Evolutionary conservation across 2,329 filamentous ascomycete genomes (phyloP).

Genomic region (Nigrospora sphaerica): DNA sequence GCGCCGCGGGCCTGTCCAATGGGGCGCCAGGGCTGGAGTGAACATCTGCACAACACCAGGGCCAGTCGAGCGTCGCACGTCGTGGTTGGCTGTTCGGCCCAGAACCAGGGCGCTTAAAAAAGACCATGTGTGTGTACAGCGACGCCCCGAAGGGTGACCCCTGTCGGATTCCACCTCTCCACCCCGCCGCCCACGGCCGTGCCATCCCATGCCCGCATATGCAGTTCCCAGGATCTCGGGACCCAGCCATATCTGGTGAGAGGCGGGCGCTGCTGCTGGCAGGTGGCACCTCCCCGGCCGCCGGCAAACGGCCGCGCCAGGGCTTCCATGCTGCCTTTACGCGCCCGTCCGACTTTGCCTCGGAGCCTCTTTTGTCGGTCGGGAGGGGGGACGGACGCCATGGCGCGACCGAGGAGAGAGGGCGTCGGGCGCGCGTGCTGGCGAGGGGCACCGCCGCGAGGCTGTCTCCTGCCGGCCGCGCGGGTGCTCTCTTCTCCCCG

Average conservation of each 20-base stretch:
- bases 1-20: too few species aligned
- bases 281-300: too few species aligned
- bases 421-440: too few species aligned
- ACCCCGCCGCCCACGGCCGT: constrained; percentile 4
- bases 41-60: constrained; percentile 14
- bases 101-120: constrained; percentile 5
- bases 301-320: too few species aligned
- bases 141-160: neutral
- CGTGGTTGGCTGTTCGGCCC: constrained; percentile 2
- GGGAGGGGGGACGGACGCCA: too few species aligned
- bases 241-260: neutral
- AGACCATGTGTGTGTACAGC: neutral
- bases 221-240: constrained; percentile 18
- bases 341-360: too few species aligned
- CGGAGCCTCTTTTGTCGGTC: too few species aligned
- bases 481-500: too few species aligned
- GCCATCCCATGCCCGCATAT: constrained; percentile 8
- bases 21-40: neutral
- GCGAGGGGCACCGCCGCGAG: too few species aligned
- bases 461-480: too few species aligned
- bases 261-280: constrained; percentile 6
- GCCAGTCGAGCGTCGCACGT: neutral
- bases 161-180: neutral
- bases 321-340: too few species aligned
- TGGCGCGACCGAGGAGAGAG: too few species aligned